Evolutionary conservation across 2,329 filamentous ascomycete species (phyloP).

Genomic region (Fusarium phyllophilum): DNA sequence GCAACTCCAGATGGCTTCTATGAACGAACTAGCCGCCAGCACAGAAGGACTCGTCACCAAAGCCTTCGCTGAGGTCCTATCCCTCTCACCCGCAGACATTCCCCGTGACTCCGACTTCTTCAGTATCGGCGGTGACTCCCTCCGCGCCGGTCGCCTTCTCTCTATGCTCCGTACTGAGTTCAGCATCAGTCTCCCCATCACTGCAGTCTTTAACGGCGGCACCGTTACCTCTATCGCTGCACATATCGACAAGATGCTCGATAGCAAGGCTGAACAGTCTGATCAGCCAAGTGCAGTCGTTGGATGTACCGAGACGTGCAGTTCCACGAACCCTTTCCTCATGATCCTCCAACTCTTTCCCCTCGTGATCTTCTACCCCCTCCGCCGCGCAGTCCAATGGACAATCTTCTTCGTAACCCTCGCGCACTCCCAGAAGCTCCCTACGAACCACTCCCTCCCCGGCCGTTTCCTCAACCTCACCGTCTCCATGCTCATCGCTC

Average conservation of each 20-base stretch:
- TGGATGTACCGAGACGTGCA: not conserved
- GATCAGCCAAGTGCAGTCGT: accelerated
- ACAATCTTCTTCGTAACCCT: slow-evolving; percentile 9
- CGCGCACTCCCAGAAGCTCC: slow-evolving; percentile 3
- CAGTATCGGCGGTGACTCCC: not conserved
- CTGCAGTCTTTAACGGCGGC: not conserved
- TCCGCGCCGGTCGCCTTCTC: not conserved
- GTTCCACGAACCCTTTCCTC: not conserved
- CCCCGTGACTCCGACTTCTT: not conserved
- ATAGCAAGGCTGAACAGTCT: not conserved
- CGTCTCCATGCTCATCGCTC: not conserved
- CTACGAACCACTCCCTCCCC: not conserved
- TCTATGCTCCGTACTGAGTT: not conserved
- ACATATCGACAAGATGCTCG: not conserved
- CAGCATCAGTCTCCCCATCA: not conserved
- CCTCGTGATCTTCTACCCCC: not conserved
- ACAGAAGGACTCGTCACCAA: slow-evolving; percentile 5
- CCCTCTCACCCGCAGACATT: not conserved
- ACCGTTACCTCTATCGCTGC: not conserved
- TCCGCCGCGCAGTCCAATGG: slow-evolving; percentile 7
- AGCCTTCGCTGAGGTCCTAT: not conserved
- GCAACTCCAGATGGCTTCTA: not conserved
- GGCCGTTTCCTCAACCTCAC: slow-evolving; percentile 1
- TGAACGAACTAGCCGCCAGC: not conserved
- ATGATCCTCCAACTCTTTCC: not conserved